These are phyloP conservation scores for Chaetomium sp. DNA, from an alignment of 2,329 filamentous ascomycete species.

Conservation along the genomic window DNA sequence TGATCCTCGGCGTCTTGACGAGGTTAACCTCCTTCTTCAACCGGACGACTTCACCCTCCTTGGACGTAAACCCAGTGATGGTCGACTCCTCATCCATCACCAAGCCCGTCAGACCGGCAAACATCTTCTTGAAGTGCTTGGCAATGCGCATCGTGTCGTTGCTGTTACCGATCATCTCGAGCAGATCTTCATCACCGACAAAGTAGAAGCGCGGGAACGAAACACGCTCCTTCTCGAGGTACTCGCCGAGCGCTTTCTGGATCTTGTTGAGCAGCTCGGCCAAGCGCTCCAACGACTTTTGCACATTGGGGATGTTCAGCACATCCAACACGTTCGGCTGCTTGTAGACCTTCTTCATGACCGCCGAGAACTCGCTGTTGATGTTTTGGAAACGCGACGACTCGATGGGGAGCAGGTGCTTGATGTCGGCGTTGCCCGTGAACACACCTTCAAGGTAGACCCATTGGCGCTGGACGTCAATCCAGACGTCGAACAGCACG, in stretches of 20 bases:
- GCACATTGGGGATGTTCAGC: slow-evolving; percentile 88
- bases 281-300: slow-evolving; percentile 90
- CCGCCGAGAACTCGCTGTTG: slow-evolving; percentile 96
- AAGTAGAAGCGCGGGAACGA: slow-evolving; percentile 99
- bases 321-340: slow-evolving; percentile 94
- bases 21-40: slow-evolving; percentile 89
- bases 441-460: slow-evolving; percentile 99
- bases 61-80: slow-evolving; percentile 89
- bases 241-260: slow-evolving; percentile 96
- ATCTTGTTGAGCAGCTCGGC: slow-evolving; percentile 99
- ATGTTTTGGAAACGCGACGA: slow-evolving; percentile 98
- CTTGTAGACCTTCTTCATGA: slow-evolving; percentile 99
- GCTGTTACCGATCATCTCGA: slow-evolving; percentile 99
- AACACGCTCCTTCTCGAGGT: slow-evolving; percentile 93
- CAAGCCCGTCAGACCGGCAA: slow-evolving; percentile 87
- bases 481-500: slow-evolving; percentile 98
- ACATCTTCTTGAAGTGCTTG: slow-evolving; percentile 99
- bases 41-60: slow-evolving; percentile 83
- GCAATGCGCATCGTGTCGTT: slow-evolving; percentile 94
- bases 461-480: slow-evolving; percentile 99
- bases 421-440: slow-evolving; percentile 97
- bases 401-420: slow-evolving; percentile 92
- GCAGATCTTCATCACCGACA: slow-evolving; percentile 93
- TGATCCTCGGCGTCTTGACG: slow-evolving; percentile 90
- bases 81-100: slow-evolving; percentile 84